Evolutionary conservation across 2,329 filamentous ascomycete genomes (phyloP), one percentile per base, ranked within the genome.

Genomic region (Rhinocladiella similis): DNA sequence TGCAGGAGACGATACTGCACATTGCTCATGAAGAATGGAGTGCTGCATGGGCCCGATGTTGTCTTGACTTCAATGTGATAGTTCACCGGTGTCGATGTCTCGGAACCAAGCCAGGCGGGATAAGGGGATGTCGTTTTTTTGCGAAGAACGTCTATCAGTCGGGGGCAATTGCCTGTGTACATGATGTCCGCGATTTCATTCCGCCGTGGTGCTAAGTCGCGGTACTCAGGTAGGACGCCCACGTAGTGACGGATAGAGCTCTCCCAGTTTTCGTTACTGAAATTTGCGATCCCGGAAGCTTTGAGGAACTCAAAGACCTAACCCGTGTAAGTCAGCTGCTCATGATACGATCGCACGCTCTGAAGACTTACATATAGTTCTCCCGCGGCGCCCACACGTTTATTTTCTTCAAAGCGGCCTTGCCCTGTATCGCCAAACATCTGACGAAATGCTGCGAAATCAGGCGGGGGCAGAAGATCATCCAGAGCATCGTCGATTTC

Each of bases 41-140:
- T 53, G 36, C 42, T 54, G 48, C 55, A 58, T 2, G 58, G 55
- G 9, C 58, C 58, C n/a, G 47, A 47, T 14, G 58, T 61, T 3
- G 58, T 58, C 55, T 61, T 61, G 46, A 61, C 58, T 50, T 61
- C 58, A 41, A 61, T 54, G 41, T 54, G 47, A 41, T 55, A 60
- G 20, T 53, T 29, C 38, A 57, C 43, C n/a, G 46, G 16, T 10
- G 27, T 16, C 18, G 27, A 36, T 13, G 39, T 35, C 39, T 29
- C 14, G 18, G 29, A 9, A 29, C 38, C 25, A n/a, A 53, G 43
- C 55, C 50, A 54, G 25, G 50, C 19, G 33, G 55, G 55, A 38
- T 38, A 50, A 12, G 45, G 43, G 29, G 27, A 47, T 29, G 22
- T 46, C 18, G 55, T 54, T 16, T 54, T 57, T 50, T 49, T n/a